Evolutionary conservation across 495 filamentous ascomycete species (phyloP).

Genomic region (Parathielavia hyrcaniae): DNA sequence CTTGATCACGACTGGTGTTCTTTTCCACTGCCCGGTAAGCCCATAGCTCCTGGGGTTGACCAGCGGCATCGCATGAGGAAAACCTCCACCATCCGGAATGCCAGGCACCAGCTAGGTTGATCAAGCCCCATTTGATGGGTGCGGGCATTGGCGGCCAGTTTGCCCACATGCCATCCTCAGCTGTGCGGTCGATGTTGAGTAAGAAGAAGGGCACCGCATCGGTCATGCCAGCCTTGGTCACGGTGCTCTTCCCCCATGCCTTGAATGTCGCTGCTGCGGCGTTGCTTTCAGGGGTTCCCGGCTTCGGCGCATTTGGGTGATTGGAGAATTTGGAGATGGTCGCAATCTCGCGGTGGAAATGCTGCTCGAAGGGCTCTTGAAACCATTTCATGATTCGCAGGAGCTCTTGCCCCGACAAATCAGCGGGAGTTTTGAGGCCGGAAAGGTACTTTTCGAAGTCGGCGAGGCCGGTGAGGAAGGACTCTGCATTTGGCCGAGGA

Average conservation of each 20-base stretch:
- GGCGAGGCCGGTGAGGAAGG: conserved; percentile 45
- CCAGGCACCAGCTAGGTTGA: conserved; percentile 42
- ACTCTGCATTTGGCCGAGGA: conserved; percentile 30
- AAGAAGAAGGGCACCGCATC: conserved; percentile 54
- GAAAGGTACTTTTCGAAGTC: conserved; percentile 45
- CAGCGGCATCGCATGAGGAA: conserved; percentile 41
- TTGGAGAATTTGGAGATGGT: conserved; percentile 45
- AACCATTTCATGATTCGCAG: conserved; percentile 45
- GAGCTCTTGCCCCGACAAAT: conserved; percentile 42
- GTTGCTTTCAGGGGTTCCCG: conserved; percentile 31
- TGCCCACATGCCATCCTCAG: conserved; percentile 49
- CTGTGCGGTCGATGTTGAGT: conserved; percentile 49
- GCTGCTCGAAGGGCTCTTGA: conserved; percentile 42
- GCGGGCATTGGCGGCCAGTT: conserved; percentile 48
- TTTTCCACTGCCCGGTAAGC: conserved; percentile 26
- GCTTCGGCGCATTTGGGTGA: conserved; percentile 43
- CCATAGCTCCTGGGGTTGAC: conserved; percentile 40
- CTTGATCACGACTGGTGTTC: conserved; percentile 14
- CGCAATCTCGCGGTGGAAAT: conserved; percentile 50
- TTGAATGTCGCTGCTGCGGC: conserved; percentile 33
- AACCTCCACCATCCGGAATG: conserved; percentile 50
- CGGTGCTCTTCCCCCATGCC: conserved; percentile 47
- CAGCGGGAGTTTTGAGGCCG: conserved; percentile 29
- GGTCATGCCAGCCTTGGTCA: conserved; percentile 43
- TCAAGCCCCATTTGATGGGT: conserved; percentile 41